Base-by-base conservation (phyloP, 805 yeast genomes). In the Nakazawaea holstii region DNA sequence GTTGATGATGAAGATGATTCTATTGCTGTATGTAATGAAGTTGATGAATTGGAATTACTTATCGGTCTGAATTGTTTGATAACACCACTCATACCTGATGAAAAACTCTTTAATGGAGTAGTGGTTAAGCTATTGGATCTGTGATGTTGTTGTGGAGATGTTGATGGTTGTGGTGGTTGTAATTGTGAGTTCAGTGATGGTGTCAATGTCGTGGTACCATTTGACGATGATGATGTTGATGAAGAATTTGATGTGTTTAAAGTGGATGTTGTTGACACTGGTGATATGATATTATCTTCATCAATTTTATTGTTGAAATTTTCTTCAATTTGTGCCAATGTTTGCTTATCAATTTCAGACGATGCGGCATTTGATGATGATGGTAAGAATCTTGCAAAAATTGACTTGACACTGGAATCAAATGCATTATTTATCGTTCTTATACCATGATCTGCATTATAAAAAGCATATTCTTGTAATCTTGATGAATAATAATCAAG, bases 401-500 rank as follows among this genome's bases (percentile, higher is more conserved):
- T 60, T 49, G 53, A 59, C 35, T 55, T 56, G 28, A 66, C 54
- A 49, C 69, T 64, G 13, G 64, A 52, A 48, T 66, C 70, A 14
- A 66, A 65, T n/a, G 69, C 60, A 31, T 49, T 53, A 41, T 68
- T 62, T 13, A 66, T 62, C 9, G 61, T 58, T 43, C 65, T 52
- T 6, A 66, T 32, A 1, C 70, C 68, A 50, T 66, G 69, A 48
- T 66, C 68, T 1, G 70, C 68, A 39, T 59, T 61, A 36, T 62
- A 61, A 7, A 64, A 47, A 2, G 62, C 44, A 20, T 37, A 42
- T 32, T 47, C 49, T 27, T 41, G 46, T 15, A 46, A 37, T 36
- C 45, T 41, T 11, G 43, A 9, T 9, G 45, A 47, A 38, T 47
- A 41, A 27, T 38, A 38, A 41, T 41, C 45, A 9, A 41, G 26